Evolutionary conservation across 345 rosid species (phyloP), one percentile per base, ranked within the genome.

Genomic region (Microthlaspi erraticum): DNA sequence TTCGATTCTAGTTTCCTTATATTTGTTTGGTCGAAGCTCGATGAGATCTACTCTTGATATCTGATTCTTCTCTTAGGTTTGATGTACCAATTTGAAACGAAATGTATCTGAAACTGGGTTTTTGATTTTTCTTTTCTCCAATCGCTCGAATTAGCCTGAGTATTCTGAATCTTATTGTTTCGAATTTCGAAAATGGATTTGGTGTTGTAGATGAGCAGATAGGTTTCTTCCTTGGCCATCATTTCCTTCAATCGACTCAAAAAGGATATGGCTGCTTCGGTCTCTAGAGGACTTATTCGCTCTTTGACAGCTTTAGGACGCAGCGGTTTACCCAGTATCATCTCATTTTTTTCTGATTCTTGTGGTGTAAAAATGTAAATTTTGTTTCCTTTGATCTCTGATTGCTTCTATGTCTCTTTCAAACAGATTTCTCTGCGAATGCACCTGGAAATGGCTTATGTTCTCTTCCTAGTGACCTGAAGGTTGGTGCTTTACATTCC

Each of bases 211-310:
- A 73, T 56, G 71, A 48, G 66, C 34, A 57, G 23, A 20, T 73
- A 65, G 65, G 59, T 44, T 20, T 38, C 1, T 17, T 38, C 43
- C 0, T 3, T 38, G 5, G 43, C 5, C 43, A 10, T 38, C 43
- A 38, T 10, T 38, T 20, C 4, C 66, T 16, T 66, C 31, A 49
- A 18, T 19, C n/a, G n/a, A n/a, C n/a, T n/a, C 55, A 33, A 41
- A n/a, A 51, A n/a, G 67, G 10, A 18, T n/a, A 87, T 85, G 92
- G 88, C 87, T 48, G 71, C 81, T 39, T 72, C 77, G 1, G 39
- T 82, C 45, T 82, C 82, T 5, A 72, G 66, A 77, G 72, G 78
- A 76, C 3, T 83, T 64, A 8, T 79, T 2, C 75, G 74, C 56
- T 78, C 80, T 2, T 76, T 82, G 3, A 42, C 79, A 57, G 64